Conservation (phyloP, 139 green algal species). For the Micractinium sp. region DNA sequence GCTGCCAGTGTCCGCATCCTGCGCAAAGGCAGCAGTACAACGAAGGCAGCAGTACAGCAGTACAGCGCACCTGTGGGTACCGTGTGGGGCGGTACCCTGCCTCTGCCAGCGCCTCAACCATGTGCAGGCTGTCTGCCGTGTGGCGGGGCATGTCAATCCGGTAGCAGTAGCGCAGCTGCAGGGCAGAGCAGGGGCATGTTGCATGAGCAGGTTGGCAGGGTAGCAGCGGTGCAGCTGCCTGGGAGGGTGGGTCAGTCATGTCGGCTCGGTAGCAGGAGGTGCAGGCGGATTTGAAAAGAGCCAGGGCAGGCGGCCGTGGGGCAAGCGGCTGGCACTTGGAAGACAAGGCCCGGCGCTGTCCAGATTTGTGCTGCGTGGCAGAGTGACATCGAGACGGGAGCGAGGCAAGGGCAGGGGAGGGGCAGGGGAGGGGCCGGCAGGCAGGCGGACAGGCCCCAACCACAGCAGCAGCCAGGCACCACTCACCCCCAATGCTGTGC, state of each 20-base stretch:
- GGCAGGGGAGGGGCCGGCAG: neutral
- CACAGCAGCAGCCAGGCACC: neutral
- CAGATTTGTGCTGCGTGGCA: no score
- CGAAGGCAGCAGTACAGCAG: neutral
- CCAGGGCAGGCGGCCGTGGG: no score
- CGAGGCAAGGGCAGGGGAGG: neutral
- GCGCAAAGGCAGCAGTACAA: neutral
- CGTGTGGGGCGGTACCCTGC: conserved; percentile 11
- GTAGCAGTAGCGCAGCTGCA: conserved; percentile 34
- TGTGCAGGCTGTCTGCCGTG: neutral
- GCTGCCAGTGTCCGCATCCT: no score
- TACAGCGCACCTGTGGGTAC: conserved; percentile 1
- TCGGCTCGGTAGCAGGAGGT: no score
- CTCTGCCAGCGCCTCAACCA: conserved; percentile 13
- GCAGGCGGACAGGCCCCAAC: neutral
- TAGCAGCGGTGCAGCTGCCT: no score
- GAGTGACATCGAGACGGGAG: no score
- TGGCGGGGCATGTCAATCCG: neutral
- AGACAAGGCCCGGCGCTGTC: neutral
- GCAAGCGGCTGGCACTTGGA: no score
- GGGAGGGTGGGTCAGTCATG: no score
- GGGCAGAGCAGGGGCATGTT: neutral
- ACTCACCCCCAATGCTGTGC: neutral
- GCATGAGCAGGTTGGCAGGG: neutral
- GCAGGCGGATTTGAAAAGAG: no score